A percentile compares a stretch with the other conserved stretches of the same genome.
Conservation (phyloP, 805 yeast genomes). For the Metschnikowia kunwiensis region DNA sequence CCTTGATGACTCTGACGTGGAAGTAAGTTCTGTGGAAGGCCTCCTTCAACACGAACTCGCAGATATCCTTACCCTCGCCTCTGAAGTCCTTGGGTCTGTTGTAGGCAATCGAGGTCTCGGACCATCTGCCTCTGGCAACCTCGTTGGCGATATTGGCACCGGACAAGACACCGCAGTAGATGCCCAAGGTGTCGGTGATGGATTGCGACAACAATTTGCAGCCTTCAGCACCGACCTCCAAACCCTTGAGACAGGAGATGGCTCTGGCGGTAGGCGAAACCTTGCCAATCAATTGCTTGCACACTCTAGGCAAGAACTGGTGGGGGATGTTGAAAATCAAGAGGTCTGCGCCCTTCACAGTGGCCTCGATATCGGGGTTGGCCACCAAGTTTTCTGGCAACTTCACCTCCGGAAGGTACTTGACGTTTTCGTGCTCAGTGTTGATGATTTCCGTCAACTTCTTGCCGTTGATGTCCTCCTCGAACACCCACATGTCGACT, state of each 20-base stretch:
- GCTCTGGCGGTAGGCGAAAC: slow-evolving; percentile 39
- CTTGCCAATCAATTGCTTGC: slow-evolving; percentile 39
- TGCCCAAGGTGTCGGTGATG: slow-evolving; percentile 42
- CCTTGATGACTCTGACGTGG: slow-evolving; percentile 45
- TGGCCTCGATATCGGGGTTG: slow-evolving; percentile 36
- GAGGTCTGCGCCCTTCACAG: slow-evolving; percentile 42
- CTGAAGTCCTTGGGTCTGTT: slow-evolving; percentile 36
- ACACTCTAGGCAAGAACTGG: slow-evolving; percentile 41
- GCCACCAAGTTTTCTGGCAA: slow-evolving; percentile 43
- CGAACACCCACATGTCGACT: slow-evolving; percentile 47
- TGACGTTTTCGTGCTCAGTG: slow-evolving; percentile 42
- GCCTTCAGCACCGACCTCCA: slow-evolving; percentile 43
- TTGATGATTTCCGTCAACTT: slow-evolving; percentile 45
- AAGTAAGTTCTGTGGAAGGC: slow-evolving; percentile 47
- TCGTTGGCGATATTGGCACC: slow-evolving; percentile 49
- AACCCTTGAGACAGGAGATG: slow-evolving; percentile 45
- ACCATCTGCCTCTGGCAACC: slow-evolving; percentile 46
- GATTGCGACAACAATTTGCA: slow-evolving; percentile 44
- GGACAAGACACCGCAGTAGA: slow-evolving; percentile 44
- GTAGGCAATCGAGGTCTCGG: slow-evolving; percentile 47
- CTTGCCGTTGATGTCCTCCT: slow-evolving; percentile 39
- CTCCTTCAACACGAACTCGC: slow-evolving; percentile 37
- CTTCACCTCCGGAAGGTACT: slow-evolving; percentile 41
- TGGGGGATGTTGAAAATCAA: slow-evolving; percentile 46
- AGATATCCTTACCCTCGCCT: slow-evolving; percentile 43